Base-by-base conservation (phyloP, 768 basidiomycete genomes). In the Kwoniella heveanensis region DNA sequence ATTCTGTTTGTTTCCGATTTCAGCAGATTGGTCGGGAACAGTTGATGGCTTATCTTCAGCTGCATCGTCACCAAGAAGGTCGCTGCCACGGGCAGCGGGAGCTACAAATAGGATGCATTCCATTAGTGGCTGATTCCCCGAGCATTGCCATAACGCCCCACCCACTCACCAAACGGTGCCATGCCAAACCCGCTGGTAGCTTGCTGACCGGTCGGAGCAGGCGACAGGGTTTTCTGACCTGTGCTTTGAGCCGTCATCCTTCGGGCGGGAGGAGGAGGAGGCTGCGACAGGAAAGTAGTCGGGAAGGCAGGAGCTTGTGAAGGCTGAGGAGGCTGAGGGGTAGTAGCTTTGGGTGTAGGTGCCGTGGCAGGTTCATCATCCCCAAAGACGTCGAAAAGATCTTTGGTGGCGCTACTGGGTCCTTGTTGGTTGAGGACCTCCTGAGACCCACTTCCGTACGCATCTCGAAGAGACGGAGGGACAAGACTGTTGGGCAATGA, bases 1-100 rank as follows among this genome's bases (percentile, higher is more conserved):
- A 71, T 92, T 93, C 79, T 88, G 88, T 22, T 87, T 80, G 74
- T 96, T 94, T 7, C 91, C 92, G 58, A 97, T 89, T 74, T 93
- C 90, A 2, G 87, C 90, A 27, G 90, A 91, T 62, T 85, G 85
- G 69, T 92, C 88, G 4, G 68, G 67, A 2, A 72, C 70, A 9
- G 67, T 10, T 1, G 50, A 52, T 1, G 72, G 53, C 10, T 68
- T 57, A 15, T 70, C 60, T 19, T 64, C 57, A 15, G 60, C 53
- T 1, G 69, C 65, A 22, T 78, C 77, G 57, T 79, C 77, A 24
- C 77, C 80, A 29, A 81, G 73, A 1, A 79, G 64, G 54, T 77
- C 72, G 15, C 65, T 44, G 7, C 54, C 53, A 29, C 55, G 44
- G 1, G 72, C 39, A 21, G 67, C 68, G 19, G 65, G 63, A 22